Base-by-base conservation (phyloP, 805 yeast genomes). In the Zygosaccharomyces bisporus region DNA sequence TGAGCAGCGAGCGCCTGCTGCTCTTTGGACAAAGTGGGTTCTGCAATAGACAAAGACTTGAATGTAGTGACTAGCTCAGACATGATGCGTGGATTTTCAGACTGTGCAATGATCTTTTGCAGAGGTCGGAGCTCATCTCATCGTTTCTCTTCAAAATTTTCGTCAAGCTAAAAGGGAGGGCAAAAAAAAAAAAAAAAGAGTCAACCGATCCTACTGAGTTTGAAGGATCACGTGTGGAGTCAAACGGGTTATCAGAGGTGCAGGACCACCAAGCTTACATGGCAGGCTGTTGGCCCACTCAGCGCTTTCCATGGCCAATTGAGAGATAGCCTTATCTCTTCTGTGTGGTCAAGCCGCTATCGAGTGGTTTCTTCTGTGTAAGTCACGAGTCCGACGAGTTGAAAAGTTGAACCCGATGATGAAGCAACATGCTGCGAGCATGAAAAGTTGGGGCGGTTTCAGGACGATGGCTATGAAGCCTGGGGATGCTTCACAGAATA, bases 1-100 rank as follows among this genome's bases (percentile, higher is more conserved):
- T 90, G 96, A 25, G 89, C 76, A 51, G 77, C 73, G 53, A 82
- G 72, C 17, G 95, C 95, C 58, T 74, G 72, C 69, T 83, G 85
- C 65, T 78, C 74, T 18, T 58, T 57, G 31, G 66, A 51, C 33
- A 70, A 55, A 16, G 68, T 47, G 32, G 68, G 57, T 19, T 57
- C 50, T 13, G 62, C 53, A 32, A 63, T 51, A 31, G 61, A 48
- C 30, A 63, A 43, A 14, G 55, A 37, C 34, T 56, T 49, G 42
- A 63, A 64, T 36, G 56, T 62, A 30, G 51, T 48, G 34, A 58
- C 39, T 45, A 64, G 47, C 37, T 58, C 64, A 50, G 66, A 57
- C 68, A 63, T 63, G 31, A n/a, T n/a, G 13, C 6, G 13, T 6
- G 23, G 17, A 39, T 21, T 12, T 16, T 13, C 19, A 16, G 9